Conservation (phyloP, 345 rosid species). For the Pugionium dolabratum region DNA sequence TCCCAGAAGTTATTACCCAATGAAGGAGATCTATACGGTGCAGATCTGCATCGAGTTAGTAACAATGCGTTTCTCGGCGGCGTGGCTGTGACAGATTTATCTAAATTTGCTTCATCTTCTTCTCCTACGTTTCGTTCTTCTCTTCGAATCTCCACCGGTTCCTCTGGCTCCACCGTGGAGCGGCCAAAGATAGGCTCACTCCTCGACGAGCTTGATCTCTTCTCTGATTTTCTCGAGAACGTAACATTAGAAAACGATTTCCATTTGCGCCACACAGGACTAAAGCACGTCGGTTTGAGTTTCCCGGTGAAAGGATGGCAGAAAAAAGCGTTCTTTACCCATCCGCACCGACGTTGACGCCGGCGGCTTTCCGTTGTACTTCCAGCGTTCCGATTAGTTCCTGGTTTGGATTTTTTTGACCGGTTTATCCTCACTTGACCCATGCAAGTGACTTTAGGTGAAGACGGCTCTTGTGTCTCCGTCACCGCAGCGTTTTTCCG, state of each 20-base stretch:
- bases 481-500: slow-evolving; percentile 46
- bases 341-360: slow-evolving; percentile 45
- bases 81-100: slow-evolving; percentile 35
- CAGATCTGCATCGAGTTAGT: slow-evolving; percentile 82
- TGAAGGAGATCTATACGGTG: slow-evolving; percentile 77
- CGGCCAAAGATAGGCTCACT: slow-evolving; percentile 40
- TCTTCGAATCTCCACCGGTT: slow-evolving; percentile 4
- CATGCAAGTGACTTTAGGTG: slow-evolving; percentile 96
- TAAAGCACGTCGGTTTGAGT: slow-evolving; percentile 42
- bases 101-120: slow-evolving; percentile 35
- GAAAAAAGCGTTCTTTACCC: slow-evolving; percentile 45
- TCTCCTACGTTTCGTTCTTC: slow-evolving; percentile 14
- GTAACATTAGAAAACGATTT: slow-evolving; percentile 39
- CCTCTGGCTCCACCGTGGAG: slow-evolving; percentile 38
- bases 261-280: slow-evolving; percentile 58
- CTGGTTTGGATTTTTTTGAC: slow-evolving; percentile 48
- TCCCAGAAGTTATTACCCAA: slow-evolving; percentile 61
- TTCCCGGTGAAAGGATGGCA: slow-evolving; percentile 41
- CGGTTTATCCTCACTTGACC: slow-evolving; percentile 84
- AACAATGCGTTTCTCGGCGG: slow-evolving; percentile 82
- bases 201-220: slow-evolving; percentile 37
- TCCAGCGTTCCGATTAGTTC: slow-evolving; percentile 17
- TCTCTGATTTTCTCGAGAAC: slow-evolving; percentile 41
- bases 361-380: slow-evolving; percentile 22
- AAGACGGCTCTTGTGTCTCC: slow-evolving; percentile 85